These are phyloP conservation scores for Phyllosticta citriasiana DNA, from an alignment of 2,329 filamentous ascomycete species.

Conservation along the genomic window DNA sequence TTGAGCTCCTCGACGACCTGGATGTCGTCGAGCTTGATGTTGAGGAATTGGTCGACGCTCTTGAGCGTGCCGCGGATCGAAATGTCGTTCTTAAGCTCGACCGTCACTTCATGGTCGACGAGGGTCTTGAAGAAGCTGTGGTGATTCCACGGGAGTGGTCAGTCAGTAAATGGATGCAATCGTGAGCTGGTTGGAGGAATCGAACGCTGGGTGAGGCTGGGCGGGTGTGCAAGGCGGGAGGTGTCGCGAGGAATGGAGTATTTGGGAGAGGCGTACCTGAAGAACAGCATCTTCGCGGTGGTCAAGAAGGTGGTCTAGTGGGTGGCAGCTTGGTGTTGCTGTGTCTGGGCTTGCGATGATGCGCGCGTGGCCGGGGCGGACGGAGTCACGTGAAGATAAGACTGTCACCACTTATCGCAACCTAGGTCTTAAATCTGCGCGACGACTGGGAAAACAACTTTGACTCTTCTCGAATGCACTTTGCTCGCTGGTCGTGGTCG, in stretches of 20 bases:
- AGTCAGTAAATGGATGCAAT: not conserved
- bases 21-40: conserved; percentile 97
- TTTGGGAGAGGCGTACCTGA: conserved; percentile 20
- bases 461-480: not conserved
- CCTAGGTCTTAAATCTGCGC: too few relatives aligned
- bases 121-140: conserved; percentile 95
- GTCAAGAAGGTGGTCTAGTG: not conserved
- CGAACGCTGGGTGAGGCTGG: not conserved
- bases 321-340: not conserved
- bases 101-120: conserved; percentile 92
- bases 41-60: conserved; percentile 96
- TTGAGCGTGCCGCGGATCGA: conserved; percentile 92
- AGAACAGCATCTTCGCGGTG: conserved; percentile 28
- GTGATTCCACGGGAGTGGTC: not conserved
- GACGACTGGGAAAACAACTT: not conserved
- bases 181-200: not conserved
- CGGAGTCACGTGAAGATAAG: too few relatives aligned
- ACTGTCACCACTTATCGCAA: too few relatives aligned
- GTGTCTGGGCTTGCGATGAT: not conserved
- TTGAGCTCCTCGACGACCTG: conserved; percentile 84
- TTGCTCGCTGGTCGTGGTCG: not conserved
- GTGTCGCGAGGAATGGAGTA: not conserved
- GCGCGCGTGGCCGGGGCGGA: too few relatives aligned
- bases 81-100: conserved; percentile 99
- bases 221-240: not conserved